phyloP scores from a whole-genome alignment of 2,329 filamentous ascomycete species.

The Geosmithia flava region DNA sequence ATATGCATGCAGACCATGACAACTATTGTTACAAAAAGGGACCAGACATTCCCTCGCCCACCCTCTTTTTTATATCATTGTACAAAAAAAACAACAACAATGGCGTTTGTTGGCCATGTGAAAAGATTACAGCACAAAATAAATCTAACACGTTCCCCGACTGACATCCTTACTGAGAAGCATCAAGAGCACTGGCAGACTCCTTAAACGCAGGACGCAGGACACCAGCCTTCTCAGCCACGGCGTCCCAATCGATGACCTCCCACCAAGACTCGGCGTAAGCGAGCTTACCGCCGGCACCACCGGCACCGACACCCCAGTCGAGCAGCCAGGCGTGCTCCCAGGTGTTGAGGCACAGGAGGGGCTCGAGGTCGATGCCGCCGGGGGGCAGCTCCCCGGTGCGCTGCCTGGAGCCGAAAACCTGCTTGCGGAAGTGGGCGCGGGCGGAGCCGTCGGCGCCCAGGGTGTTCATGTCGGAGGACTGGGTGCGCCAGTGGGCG shows the following conservation, averaged over 20 bases:
- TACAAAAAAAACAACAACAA: neutral
- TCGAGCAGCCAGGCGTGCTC: constrained; percentile 86
- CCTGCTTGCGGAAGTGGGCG: constrained; percentile 25
- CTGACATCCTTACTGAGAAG: neutral
- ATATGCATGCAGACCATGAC: neutral
- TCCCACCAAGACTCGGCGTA: constrained; percentile 83
- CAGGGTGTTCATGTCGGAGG: constrained; percentile 57
- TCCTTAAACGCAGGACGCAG: constrained; percentile 1
- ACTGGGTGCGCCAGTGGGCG: constrained; percentile 67
- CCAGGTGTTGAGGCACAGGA: constrained; percentile 93
- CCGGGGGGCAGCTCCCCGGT: constrained; percentile 41
- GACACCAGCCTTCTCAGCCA: constrained; percentile 30
- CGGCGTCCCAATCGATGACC: constrained; percentile 71
- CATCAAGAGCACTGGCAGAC: neutral
- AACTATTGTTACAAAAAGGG: neutral
- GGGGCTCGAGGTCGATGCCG: constrained; percentile 56
- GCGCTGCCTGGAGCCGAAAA: constrained; percentile 14
- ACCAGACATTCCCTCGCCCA: neutral
- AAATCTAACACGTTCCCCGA: neutral
- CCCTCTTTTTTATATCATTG: neutral
- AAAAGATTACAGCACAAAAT: neutral
- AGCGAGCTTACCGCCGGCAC: constrained; percentile 58
- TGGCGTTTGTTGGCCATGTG: neutral
- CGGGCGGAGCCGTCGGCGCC: constrained; percentile 24
- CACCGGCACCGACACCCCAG: constrained; percentile 47